phyloP scores from a whole-genome alignment of 2,329 filamentous ascomycete species.

The Moelleriella libera region DNA sequence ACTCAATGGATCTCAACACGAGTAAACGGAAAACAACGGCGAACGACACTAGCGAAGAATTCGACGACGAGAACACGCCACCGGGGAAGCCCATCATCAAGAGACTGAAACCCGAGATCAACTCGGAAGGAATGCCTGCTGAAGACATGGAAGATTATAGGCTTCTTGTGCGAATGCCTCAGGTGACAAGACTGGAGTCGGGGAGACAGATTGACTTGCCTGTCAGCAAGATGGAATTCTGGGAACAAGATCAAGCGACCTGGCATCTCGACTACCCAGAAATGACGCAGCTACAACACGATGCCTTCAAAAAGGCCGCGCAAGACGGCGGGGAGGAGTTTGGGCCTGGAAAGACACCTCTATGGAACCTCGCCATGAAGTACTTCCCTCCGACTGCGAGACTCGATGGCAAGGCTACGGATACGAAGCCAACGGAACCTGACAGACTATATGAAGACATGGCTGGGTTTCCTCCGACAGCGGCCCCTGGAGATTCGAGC shows the following conservation, averaged over 20 bases:
- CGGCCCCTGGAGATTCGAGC: slow-evolving; percentile 11
- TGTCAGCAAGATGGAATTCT: slow-evolving; percentile 41
- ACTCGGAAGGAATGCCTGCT: slow-evolving; percentile 20
- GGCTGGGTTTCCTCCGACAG: slow-evolving; percentile 17
- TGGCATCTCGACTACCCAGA: slow-evolving; percentile 51
- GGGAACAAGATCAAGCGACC: slow-evolving; percentile 39
- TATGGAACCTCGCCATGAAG: slow-evolving; percentile 45
- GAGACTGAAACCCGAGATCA: slow-evolving; percentile 35
- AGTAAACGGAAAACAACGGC: slow-evolving; percentile 42
- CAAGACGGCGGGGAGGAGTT: slow-evolving; percentile 37
- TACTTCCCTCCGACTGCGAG: slow-evolving; percentile 35
- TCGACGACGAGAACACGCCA: slow-evolving; percentile 23
- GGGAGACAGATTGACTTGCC: slow-evolving; percentile 44
- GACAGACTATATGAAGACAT: slow-evolving; percentile 8
- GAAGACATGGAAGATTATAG: slow-evolving; percentile 27
- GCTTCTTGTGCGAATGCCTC: slow-evolving; percentile 34
- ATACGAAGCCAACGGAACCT: not conserved
- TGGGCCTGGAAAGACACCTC: slow-evolving; percentile 29
- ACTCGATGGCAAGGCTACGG: no score
- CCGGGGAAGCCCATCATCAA: slow-evolving; percentile 36
- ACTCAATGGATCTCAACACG: slow-evolving; percentile 24
- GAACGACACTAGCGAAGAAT: slow-evolving; percentile 37
- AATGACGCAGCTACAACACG: slow-evolving; percentile 46
- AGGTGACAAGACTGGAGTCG: slow-evolving; percentile 31
- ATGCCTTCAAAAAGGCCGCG: slow-evolving; percentile 40